Conservation (phyloP, 768 basidiomycete species). For the Mycena venus region DNA sequence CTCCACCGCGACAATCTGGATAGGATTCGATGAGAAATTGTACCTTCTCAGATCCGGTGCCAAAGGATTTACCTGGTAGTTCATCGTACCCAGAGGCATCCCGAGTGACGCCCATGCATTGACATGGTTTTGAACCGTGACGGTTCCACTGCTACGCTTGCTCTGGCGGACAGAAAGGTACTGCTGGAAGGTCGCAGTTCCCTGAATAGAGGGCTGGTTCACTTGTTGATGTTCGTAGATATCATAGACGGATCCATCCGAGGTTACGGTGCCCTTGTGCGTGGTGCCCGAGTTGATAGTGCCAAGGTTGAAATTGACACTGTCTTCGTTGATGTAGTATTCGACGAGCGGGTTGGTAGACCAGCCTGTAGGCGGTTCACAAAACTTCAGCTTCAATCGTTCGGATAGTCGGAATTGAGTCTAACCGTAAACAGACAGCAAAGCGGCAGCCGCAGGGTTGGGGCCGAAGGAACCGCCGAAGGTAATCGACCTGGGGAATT, state of each 20-base stretch:
- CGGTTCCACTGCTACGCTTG: slow-evolving; percentile 20
- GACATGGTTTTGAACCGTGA: slow-evolving; percentile 39
- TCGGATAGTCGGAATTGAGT: not conserved
- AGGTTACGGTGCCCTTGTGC: slow-evolving; percentile 41
- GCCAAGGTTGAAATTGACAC: slow-evolving; percentile 33
- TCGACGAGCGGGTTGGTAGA: slow-evolving; percentile 36
- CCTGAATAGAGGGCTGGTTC: slow-evolving; percentile 47
- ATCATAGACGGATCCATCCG: slow-evolving; percentile 44
- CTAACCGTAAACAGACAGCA: slow-evolving; percentile 33
- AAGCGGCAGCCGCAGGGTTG: slow-evolving; percentile 24
- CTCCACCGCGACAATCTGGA: no score
- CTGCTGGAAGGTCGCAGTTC: slow-evolving; percentile 46
- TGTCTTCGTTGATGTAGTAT: slow-evolving; percentile 45
- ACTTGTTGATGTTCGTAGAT: slow-evolving; percentile 39
- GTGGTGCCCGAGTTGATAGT: slow-evolving; percentile 41
- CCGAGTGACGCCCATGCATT: slow-evolving; percentile 43
- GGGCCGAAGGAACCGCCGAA: slow-evolving; percentile 23
- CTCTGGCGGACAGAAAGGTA: slow-evolving; percentile 41
- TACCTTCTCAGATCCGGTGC: no score
- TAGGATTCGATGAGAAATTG: no score
- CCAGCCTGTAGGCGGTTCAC: no score
- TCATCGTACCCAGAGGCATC: slow-evolving; percentile 38
- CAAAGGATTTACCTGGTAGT: slow-evolving; percentile 37
- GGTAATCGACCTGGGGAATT: slow-evolving; percentile 11
- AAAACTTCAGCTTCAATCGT: not conserved